These are phyloP conservation scores for Trichoderma atroviride DNA, from an alignment of 2,329 filamentous ascomycete species.

Conservation along the genomic window DNA sequence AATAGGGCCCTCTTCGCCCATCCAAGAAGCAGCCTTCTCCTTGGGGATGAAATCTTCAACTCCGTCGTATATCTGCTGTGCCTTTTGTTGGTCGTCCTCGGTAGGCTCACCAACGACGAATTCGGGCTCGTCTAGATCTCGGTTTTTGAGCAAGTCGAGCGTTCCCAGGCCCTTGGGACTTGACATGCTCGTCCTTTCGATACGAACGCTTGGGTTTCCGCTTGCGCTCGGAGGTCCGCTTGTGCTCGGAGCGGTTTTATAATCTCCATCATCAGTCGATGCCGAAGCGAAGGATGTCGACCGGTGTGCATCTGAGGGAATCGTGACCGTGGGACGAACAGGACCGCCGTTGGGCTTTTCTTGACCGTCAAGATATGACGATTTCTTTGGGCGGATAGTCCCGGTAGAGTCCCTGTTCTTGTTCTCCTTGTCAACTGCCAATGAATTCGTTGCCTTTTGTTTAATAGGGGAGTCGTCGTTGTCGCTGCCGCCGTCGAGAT, in stretches of 20 bases:
- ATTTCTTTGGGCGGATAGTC: constrained; percentile 36
- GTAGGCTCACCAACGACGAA: constrained; percentile 61
- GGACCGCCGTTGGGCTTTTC: constrained; percentile 41
- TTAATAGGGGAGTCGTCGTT: constrained; percentile 43
- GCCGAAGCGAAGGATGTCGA: constrained; percentile 41
- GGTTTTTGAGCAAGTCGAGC: constrained; percentile 40
- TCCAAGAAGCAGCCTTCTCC: constrained; percentile 80
- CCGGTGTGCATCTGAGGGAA: constrained; percentile 48
- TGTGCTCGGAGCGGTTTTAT: constrained; percentile 47
- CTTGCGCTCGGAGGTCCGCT: constrained; percentile 41
- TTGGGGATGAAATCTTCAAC: constrained; percentile 79
- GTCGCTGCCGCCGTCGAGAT: constrained; percentile 53
- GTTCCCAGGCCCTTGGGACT: constrained; percentile 42
- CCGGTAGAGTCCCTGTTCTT: constrained; percentile 34
- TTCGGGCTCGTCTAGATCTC: constrained; percentile 60
- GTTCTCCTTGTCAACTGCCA: constrained; percentile 27
- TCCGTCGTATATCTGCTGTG: constrained; percentile 81
- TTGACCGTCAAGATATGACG: constrained; percentile 32
- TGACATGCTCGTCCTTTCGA: constrained; percentile 46
- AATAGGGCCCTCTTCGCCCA: constrained; percentile 72
- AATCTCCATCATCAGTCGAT: constrained; percentile 43
- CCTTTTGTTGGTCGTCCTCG: constrained; percentile 74
- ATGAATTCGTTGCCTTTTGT: constrained; percentile 27
- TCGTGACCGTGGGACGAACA: constrained; percentile 41
- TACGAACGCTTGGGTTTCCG: constrained; percentile 42